Conservation (phyloP, 1,284 basidiomycete species). For the Ganoderma multipileum region DNA sequence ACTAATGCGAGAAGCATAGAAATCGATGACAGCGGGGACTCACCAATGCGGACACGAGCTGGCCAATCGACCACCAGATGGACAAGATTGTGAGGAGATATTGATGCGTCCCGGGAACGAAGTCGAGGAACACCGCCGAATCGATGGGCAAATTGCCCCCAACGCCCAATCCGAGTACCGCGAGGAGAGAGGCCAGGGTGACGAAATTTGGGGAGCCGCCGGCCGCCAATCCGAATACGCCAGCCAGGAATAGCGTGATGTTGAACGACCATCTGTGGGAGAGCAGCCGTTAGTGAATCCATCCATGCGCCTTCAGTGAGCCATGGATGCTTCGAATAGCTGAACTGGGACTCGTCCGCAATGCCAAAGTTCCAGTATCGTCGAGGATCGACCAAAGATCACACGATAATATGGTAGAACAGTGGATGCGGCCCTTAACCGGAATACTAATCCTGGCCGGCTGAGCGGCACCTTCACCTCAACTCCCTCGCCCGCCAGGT, state of each 20-base stretch:
- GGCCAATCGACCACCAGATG: slow-evolving; percentile 76
- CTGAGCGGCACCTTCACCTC: too few species aligned
- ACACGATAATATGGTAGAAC: background rate
- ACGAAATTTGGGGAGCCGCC: slow-evolving; percentile 52
- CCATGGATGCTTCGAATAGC: background rate
- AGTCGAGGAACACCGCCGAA: slow-evolving; percentile 71
- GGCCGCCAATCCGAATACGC: slow-evolving; percentile 59
- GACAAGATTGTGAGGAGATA: slow-evolving; percentile 73
- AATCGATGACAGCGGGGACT: slow-evolving; percentile 33
- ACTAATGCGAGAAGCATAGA: background rate
- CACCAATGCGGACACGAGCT: slow-evolving; percentile 68
- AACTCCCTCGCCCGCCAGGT: too few species aligned
- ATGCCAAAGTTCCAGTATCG: background rate
- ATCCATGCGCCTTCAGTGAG: background rate
- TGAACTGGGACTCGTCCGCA: background rate
- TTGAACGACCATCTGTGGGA: slow-evolving; percentile 64
- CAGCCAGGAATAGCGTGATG: slow-evolving; percentile 64
- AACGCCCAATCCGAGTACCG: slow-evolving; percentile 53
- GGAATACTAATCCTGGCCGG: too few species aligned
- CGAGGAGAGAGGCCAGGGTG: slow-evolving; percentile 52
- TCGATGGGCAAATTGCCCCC: slow-evolving; percentile 70
- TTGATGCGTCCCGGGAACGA: slow-evolving; percentile 70
- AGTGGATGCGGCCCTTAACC: background rate
- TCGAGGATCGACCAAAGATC: background rate
- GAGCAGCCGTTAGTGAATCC: background rate